A percentile compares a stretch with the other conserved stretches of the same genome.
These are phyloP conservation scores for Trichoderma simmonsii DNA, from an alignment of 2,329 filamentous ascomycete species.

Conservation along the genomic window DNA sequence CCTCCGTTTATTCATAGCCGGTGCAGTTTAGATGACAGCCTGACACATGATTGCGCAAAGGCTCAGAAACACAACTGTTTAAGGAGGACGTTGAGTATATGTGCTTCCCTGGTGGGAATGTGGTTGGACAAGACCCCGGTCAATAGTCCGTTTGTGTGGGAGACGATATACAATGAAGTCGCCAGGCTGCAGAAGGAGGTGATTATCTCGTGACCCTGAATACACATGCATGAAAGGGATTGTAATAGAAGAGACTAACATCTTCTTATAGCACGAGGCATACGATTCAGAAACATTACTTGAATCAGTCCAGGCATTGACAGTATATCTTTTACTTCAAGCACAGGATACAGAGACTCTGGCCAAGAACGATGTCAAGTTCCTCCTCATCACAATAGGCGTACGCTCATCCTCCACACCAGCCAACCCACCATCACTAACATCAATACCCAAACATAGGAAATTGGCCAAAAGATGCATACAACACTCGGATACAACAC, in stretches of 20 bases:
- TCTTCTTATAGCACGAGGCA: background rate
- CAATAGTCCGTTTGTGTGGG: slow-evolving; percentile 22
- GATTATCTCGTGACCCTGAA: background rate
- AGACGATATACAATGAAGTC: slow-evolving; percentile 22
- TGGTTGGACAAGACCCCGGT: slow-evolving; percentile 20
- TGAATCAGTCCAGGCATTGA: slow-evolving; percentile 16
- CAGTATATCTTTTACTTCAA: slow-evolving; percentile 20
- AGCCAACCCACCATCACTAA: too few species aligned
- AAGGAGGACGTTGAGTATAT: slow-evolving; percentile 20
- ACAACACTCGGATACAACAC: background rate
- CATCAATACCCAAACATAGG: background rate
- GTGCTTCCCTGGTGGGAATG: slow-evolving; percentile 20
- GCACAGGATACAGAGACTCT: slow-evolving; percentile 16
- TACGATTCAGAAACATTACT: slow-evolving; percentile 5
- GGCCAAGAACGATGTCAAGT: slow-evolving; percentile 13
- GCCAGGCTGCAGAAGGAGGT: slow-evolving; percentile 19
- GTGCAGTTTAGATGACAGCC: slow-evolving; percentile 16
- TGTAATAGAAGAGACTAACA: background rate
- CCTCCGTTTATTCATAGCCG: slow-evolving; percentile 24
- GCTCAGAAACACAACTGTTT: slow-evolving; percentile 20
- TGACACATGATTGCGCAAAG: slow-evolving; percentile 9
- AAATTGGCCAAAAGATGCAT: background rate
- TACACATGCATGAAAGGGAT: background rate
- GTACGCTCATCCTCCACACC: slow-evolving; percentile 8
- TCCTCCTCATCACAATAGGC: slow-evolving; percentile 2